Evolutionary conservation across 306 rosid species (phyloP), one percentile per base, ranked within the genome.

Genomic region (Lathyrus sativus): DNA sequence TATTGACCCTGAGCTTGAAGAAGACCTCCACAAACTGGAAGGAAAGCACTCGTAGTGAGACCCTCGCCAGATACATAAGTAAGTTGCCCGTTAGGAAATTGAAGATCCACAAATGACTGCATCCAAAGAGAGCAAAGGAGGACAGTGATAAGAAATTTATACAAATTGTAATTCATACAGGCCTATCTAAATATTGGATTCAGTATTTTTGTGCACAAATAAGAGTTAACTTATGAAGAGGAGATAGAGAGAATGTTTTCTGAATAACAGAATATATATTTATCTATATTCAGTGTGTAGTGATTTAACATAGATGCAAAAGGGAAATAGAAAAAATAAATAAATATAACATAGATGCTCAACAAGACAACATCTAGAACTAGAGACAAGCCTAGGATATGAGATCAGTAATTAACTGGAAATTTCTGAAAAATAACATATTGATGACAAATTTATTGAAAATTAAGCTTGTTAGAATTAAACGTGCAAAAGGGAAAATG

Each of bases 1-100:
- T 88, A 95, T 76, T 90, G 99, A 78, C 99, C 99, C 67, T 95
- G 99, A 65, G 89, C 96, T 85, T 90, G 99, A 79, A 95, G 87
- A 80, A 90, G 99, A 77, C 99, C 99, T 58, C 97, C 96, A 53
- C 88, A 84, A 44, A 90, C 31, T 53, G 96, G 97, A 71, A 90
- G 79, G 79, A 95, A 90, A 33, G 95, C 96, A 68, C 97, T 87
- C 14, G 97, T 84, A 78, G 80, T 88, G 46, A 90, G 85, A 68
- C 99, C 99, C 88, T 95, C 97, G 31, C 97, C 96, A 37, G 96
- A 87, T 62, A 90, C 95, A 53, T 90, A 90, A 59, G 99, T 95
- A 55, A 95, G 68, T 83, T 95, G 97, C 60, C 97, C 99, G 50
- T 90, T 86, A 67, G 99, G 99, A 80, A 88, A 95, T 87, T 95